Conservation (phyloP, 163 green algal genomes). For the Chlamydomonas reinhardtii region DNA sequence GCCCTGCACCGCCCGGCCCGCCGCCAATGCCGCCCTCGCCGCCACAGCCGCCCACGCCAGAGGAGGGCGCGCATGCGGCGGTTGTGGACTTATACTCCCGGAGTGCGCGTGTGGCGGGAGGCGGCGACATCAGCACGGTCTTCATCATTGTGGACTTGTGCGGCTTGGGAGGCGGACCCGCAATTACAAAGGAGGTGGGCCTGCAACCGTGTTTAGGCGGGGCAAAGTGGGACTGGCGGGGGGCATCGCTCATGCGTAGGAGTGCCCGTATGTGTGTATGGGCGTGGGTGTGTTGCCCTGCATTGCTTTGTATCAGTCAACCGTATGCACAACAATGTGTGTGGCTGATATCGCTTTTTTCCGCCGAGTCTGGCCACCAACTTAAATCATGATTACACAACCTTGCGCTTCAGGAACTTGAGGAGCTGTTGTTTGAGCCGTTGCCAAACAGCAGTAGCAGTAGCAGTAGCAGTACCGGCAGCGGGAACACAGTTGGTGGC, state of each 20-base stretch:
- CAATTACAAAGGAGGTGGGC: not conserved
- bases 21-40: not conserved
- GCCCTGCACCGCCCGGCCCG: not conserved
- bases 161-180: not conserved
- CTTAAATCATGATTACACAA: too few relatives aligned
- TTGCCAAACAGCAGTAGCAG: not conserved
- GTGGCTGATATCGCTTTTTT: too few relatives aligned
- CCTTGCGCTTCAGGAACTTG: constrained; percentile 1
- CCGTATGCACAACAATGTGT: too few relatives aligned
- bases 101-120: too few relatives aligned
- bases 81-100: not conserved
- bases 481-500: not conserved
- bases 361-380: too few relatives aligned
- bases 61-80: not conserved
- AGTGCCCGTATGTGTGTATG: too few relatives aligned
- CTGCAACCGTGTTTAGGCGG: too few relatives aligned
- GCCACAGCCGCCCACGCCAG: not conserved
- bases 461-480: not conserved
- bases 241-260: too few relatives aligned
- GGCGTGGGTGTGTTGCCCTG: too few relatives aligned
- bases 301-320: too few relatives aligned
- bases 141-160: constrained; percentile 42
- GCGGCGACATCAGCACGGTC: not conserved
- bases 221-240: too few relatives aligned
- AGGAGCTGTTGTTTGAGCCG: constrained; percentile 18